Base-by-base conservation (phyloP, 1,284 basidiomycete species). In the Xerocomus nothofagi region DNA sequence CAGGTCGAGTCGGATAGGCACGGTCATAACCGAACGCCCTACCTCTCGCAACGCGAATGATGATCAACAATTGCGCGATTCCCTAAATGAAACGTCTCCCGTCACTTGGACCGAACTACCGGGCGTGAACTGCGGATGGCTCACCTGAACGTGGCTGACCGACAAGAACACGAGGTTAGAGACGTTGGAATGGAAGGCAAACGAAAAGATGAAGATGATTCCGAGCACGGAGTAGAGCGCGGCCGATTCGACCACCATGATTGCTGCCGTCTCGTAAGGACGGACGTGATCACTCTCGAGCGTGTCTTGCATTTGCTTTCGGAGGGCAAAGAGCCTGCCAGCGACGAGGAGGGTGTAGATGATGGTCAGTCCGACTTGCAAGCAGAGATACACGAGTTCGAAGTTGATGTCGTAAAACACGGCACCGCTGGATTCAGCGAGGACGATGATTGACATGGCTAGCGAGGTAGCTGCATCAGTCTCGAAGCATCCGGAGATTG, bases 191-290 rank as follows among this genome's bases (percentile, higher is more conserved):
- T 64, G 49, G 5, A 57, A 4, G 3, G 59, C 63, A 18, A 57
- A 57, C 3, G 65, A 39, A 6, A 64, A 5, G 21, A 63, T 57
- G 37, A 52, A 63, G 26, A 55, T 33, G 15, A 66, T 29, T 17
- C 38, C 50, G 20, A 67, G 27, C 1, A 39, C 32, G 2, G 59
- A 30, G 33, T 60, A 66, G 17, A 54, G 41, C 0, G 51, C 53
- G 2, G 61, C 61, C 6, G 62, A 65, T 36, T 70, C 68, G 44
- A 68, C 44, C 3, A 65, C 44, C 63, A 66, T 61, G n/a, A 26
- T 39, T 3, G 47, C 26, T 0, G 58, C 39, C 0, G 37, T 41
- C 14, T 55, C 47, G 38, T 68, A 72, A 8, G 40, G 48, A 20
- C 44, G 51, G 15, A 57, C 8, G 27, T 68, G 53, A 30, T 62